These are phyloP conservation scores for Cladophialophora chaetospira DNA, from an alignment of 2,329 filamentous ascomycete species.

Conservation along the genomic window DNA sequence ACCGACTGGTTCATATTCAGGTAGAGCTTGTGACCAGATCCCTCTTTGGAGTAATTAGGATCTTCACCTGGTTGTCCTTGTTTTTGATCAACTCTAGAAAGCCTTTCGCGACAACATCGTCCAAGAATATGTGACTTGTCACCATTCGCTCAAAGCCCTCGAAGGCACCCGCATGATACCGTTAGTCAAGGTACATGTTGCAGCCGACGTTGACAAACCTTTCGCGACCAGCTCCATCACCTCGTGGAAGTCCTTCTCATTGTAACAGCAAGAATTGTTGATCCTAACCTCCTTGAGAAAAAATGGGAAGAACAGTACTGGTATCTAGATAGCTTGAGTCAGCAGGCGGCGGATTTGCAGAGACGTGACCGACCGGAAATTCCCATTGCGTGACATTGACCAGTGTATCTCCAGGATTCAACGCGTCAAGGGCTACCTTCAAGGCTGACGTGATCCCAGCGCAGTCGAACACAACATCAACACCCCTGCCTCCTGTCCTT, in stretches of 20 bases:
- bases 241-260: constrained; percentile 38
- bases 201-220: constrained; percentile 32
- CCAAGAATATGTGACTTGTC: constrained; percentile 57
- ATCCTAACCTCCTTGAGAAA: constrained; percentile 38
- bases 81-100: constrained; percentile 60
- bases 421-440: constrained; percentile 49
- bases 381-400: constrained; percentile 60
- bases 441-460: constrained; percentile 56
- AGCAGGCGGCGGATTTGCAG: neutral
- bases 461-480: constrained; percentile 55
- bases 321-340: constrained; percentile 27
- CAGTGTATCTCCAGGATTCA: constrained; percentile 51
- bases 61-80: constrained; percentile 64
- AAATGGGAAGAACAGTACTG: constrained; percentile 32
- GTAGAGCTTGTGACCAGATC: too few species aligned
- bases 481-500: constrained; percentile 44
- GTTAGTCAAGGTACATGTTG: neutral
- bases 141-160: constrained; percentile 53
- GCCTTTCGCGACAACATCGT: constrained; percentile 58
- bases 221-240: constrained; percentile 37
- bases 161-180: neutral
- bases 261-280: constrained; percentile 37
- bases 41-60: constrained; percentile 52
- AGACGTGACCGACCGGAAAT: neutral
- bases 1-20: too few species aligned